Evolutionary conservation across 805 yeast genomes (phyloP), one percentile per base, ranked within the genome.

Genomic region (Candida qinlingensis): DNA sequence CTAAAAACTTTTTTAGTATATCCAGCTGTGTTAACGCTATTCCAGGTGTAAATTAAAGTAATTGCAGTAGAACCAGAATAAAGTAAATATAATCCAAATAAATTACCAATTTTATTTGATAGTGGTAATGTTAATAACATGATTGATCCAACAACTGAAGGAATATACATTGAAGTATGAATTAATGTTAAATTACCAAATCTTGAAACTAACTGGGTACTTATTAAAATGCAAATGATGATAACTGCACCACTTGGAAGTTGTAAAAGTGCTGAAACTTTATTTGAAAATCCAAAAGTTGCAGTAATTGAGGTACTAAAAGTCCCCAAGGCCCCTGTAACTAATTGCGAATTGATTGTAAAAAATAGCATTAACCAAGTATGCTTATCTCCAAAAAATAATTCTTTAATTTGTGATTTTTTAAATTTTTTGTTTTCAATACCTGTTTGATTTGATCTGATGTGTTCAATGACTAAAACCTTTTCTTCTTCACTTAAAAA

Each of bases 31-130:
- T 79, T 79, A 40, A 78, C 71, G 37, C 75, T 70, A 49, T 76
- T 76, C 84, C 84, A 79, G 26, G 75, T 71, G 56, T 78, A 79
- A 37, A 79, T 69, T 51, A 79, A 65, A 2, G 83, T 76, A 39
- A 77, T 78, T 41, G 76, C 67, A 63, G 79, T 68, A 31, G 79
- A 73, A 36, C 84, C 75, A 60, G 81, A 67, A 67, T 77, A 68
- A 33, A 73, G 61, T 54, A 75, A 59, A 55, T 77, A 76, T 29
- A 77, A 65, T 3, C 76, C 70, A 48, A 76, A 59, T 34, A 78
- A 55, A 55, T 75, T 72, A 27, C 76, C 79, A n/a, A 73, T 60
- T 43, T 61, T 68, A 51, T 60, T 65, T 47, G 65, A 57, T 8
- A 67, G 55, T 9, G 65, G 58, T 19, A 67, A 54, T 7, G 71